Evolutionary conservation across 208 protist species (phyloP), one percentile per base, ranked within the genome.

Genomic region (Trypanosoma lewisi): DNA sequence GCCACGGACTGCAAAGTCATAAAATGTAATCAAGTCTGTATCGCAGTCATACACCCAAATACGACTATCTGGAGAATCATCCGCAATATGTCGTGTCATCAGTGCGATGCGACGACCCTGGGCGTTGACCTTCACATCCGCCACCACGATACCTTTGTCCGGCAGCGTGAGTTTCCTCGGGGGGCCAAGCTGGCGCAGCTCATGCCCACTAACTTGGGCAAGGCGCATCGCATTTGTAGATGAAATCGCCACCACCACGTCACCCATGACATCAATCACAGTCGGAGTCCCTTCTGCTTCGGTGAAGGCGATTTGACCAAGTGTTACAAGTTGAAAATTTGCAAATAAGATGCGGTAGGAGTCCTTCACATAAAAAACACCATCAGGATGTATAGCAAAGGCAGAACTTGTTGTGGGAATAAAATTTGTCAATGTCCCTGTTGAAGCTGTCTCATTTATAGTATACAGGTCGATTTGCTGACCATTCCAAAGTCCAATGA

Each of bases 41-140:
- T 96, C 90, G n/a, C 76, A 75, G 77, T 96, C 85, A 71, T 90
- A 96, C 17, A 96, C 85, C 86, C 87, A 96, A 41, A 96, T 78
- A 34, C 85, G 87, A 53, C 81, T 87, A 64, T 96, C 90, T 7
- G 77, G 77, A 37, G 69, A 42, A 8, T 75, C 74, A 11, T 77
- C 73, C 2, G 77, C 68, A 59, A 73, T 78, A 19, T 54, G 65
- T 27, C 58, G 63, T 2, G 84, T 85, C 89, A 95, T 91, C 44
- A 93, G 63, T 5, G 84, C 84, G 7, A 93, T 85, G 12, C 85
- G 78, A 12, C 81, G 76, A 17, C 84, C 92, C 67, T 94, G 86
- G 31, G 87, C 87, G 64, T 94, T 97, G 31, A 95, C 80, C 63
- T 81, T 80, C 11, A 70, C 82, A 23, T 74, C 62, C 2, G 76